Evolutionary conservation across 176 grass and related monocot genomes (phyloP).

Genomic region (Carex parvula): DNA sequence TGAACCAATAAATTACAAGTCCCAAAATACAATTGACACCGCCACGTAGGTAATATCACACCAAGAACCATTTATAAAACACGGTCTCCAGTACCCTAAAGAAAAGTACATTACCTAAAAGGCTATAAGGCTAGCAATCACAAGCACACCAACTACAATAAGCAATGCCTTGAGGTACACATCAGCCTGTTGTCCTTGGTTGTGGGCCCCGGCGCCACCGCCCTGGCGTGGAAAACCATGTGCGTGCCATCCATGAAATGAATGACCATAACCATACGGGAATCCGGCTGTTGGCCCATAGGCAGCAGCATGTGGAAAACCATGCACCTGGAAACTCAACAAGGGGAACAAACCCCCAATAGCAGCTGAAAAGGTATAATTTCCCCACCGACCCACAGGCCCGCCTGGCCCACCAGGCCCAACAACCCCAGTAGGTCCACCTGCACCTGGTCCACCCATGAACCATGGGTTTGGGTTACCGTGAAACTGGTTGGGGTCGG

Average conservation of each 20-base stretch:
- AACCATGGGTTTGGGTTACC: conserved; percentile 50
- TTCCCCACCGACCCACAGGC: conserved; percentile 54
- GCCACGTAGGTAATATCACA: background rate
- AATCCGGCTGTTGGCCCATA: conserved; percentile 53
- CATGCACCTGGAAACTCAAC: conserved; percentile 83
- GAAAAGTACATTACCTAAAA: conserved; percentile 44
- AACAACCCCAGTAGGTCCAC: conserved; percentile 10
- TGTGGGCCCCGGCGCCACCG: conserved; percentile 18
- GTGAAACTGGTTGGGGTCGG: conserved; percentile 47
- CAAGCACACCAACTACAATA: conserved; percentile 55
- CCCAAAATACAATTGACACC: conserved; percentile 20
- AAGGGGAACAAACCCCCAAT: conserved; percentile 76
- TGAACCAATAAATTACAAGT: conserved; percentile 9
- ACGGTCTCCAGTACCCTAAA: background rate
- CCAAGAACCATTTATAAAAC: conserved; percentile 2
- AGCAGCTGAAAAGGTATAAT: conserved; percentile 79
- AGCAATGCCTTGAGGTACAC: conserved; percentile 53
- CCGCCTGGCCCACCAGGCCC: conserved; percentile 26
- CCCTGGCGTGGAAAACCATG: conserved; percentile 55
- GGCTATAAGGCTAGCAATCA: conserved; percentile 55
- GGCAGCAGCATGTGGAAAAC: conserved; percentile 52
- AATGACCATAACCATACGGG: conserved; percentile 62
- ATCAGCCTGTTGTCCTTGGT: conserved; percentile 60
- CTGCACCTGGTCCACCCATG: conserved; percentile 38
- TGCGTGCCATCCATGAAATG: conserved; percentile 53